phyloP scores from a whole-genome alignment of 2,329 filamentous ascomycete species.

The Chrysoporthe puriensis region DNA sequence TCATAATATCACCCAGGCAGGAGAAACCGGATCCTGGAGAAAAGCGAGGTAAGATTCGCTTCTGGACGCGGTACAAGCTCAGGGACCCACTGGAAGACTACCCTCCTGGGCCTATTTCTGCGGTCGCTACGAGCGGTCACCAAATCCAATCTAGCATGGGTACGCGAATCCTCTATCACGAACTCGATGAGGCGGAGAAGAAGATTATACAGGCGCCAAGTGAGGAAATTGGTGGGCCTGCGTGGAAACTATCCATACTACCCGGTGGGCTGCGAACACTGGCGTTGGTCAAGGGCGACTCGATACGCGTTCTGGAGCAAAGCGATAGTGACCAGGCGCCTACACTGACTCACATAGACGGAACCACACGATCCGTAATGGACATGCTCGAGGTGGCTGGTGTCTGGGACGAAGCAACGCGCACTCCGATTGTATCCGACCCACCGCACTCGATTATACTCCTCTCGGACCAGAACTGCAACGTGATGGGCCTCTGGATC shows the following conservation, averaged over 20 bases:
- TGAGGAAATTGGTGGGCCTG: conserved; percentile 57
- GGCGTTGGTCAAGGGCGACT: conserved; percentile 58
- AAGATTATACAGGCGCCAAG: conserved; percentile 52
- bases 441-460: conserved; percentile 48
- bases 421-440: conserved; percentile 20
- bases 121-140: conserved; percentile 41
- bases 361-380: conserved; percentile 45
- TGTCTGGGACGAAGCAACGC: conserved; percentile 30
- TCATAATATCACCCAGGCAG: conserved; percentile 57
- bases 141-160: conserved; percentile 38
- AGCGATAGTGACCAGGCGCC: background rate
- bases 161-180: conserved; percentile 33
- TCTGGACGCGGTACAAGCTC: conserved; percentile 58
- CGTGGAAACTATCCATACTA: conserved; percentile 39
- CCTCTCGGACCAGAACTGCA: conserved; percentile 51
- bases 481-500: conserved; percentile 55
- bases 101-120: conserved; percentile 50
- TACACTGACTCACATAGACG: conserved; percentile 47
- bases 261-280: conserved; percentile 52
- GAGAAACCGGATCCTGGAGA: conserved; percentile 34
- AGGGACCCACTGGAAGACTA: conserved; percentile 39
- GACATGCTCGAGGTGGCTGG: conserved; percentile 53
- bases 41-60: conserved; percentile 46
- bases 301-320: conserved; percentile 56
- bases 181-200: conserved; percentile 53